These are phyloP conservation scores for Vaccinium darrowii DNA, from an alignment of 148 eudicot genomes.

Conservation along the genomic window DNA sequence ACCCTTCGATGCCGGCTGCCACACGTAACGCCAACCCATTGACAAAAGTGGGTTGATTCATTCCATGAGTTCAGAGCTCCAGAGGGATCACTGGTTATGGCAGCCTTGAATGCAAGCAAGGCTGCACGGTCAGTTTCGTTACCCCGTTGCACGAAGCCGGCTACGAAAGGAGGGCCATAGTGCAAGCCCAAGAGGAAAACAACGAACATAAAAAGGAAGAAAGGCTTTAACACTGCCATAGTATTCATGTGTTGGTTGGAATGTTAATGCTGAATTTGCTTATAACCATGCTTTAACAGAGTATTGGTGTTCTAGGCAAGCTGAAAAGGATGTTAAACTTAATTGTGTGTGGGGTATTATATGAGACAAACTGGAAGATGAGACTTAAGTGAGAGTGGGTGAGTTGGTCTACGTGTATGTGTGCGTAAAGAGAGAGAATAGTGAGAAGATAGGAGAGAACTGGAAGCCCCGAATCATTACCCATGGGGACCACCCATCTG, in stretches of 20 bases:
- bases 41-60: background rate
- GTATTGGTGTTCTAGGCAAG: no score
- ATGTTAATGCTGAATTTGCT: background rate
- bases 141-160: background rate
- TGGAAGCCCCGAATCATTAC: no score
- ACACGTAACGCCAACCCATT: background rate
- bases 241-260: background rate
- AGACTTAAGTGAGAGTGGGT: no score
- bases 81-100: background rate
- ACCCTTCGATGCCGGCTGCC: background rate
- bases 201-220: background rate
- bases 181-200: background rate
- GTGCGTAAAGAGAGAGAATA: no score
- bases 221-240: background rate
- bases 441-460: no score
- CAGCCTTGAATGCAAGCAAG: background rate
- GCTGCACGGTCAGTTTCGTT: background rate
- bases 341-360: no score
- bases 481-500: no score
- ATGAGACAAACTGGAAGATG: no score
- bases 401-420: no score
- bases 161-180: background rate
- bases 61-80: background rate
- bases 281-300: background rate
- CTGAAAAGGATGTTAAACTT: no score